A percentile compares a stretch with the other conserved stretches of the same genome.
These are phyloP conservation scores for Verruconis gallopava DNA, from an alignment of 2,329 filamentous ascomycete species.

Conservation along the genomic window DNA sequence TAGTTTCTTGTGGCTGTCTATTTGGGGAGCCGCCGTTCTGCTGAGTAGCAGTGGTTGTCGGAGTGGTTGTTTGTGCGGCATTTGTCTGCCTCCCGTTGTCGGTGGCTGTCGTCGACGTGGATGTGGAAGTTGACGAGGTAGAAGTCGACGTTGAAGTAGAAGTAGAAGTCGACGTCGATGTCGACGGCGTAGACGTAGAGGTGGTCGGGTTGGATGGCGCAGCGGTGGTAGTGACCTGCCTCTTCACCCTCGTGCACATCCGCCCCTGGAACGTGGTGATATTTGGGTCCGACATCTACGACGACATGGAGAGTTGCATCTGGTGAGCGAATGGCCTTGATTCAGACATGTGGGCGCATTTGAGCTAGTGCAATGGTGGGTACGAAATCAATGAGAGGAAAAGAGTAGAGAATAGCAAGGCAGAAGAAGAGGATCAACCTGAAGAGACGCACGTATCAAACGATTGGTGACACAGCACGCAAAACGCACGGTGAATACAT, in stretches of 20 bases:
- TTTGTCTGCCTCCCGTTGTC: too few relatives aligned
- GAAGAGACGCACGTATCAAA: not conserved
- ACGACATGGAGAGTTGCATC: not conserved
- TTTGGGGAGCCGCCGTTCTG: too few relatives aligned
- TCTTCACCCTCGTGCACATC: conserved; percentile 8
- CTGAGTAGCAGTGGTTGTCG: too few relatives aligned
- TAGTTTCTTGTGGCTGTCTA: too few relatives aligned
- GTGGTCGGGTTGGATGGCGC: not conserved
- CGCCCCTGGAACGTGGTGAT: conserved; percentile 6
- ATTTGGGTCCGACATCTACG: conserved; percentile 4
- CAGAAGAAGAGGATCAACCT: not conserved
- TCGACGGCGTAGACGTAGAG: not conserved
- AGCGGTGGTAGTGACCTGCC: conserved; percentile 1
- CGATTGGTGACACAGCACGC: not conserved
- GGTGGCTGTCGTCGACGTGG: too few relatives aligned
- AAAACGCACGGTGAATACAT: too few relatives aligned
- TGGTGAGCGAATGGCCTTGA: not conserved
- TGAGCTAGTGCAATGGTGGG: too few relatives aligned
- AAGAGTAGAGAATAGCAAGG: too few relatives aligned
- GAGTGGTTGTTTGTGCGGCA: too few relatives aligned
- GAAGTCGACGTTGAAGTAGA: not conserved
- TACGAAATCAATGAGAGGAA: too few relatives aligned
- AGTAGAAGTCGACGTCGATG: not conserved
- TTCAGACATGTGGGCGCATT: not conserved
- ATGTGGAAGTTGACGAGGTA: not conserved